A percentile compares a stretch with the other conserved stretches of the same genome.
Evolutionary conservation across 106 monocot species (phyloP).

Genomic region (Apostasia ramifera): DNA sequence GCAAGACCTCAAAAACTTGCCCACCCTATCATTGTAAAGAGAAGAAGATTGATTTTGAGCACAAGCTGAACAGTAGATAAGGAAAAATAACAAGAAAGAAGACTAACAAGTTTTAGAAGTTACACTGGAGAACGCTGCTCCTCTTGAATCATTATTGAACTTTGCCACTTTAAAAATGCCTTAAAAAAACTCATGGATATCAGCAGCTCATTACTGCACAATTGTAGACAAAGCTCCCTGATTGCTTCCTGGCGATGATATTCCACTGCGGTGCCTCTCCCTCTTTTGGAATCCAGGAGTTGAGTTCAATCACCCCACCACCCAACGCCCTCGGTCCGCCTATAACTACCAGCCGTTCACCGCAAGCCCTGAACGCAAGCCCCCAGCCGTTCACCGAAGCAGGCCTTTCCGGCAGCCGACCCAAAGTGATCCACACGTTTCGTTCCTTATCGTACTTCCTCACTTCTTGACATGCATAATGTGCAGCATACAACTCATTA

Average conservation of each 20-base stretch:
- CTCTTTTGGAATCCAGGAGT: conserved; percentile 74
- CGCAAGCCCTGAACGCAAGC: conserved; percentile 67
- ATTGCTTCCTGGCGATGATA: conserved; percentile 62
- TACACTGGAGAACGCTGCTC: no score
- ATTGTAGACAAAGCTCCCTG: conserved; percentile 86
- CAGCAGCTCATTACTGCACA: conserved; percentile 93
- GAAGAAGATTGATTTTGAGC: no score
- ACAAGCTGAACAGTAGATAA: no score
- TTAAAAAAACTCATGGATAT: conserved; percentile 22
- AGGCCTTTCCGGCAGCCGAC: conserved; percentile 60
- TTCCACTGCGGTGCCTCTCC: conserved; percentile 61
- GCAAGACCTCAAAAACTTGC: no score
- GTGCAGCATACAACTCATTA: conserved; percentile 71
- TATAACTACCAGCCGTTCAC: conserved; percentile 56
- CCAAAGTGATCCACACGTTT: conserved; percentile 57
- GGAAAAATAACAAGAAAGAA: no score
- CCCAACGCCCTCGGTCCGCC: conserved; percentile 52
- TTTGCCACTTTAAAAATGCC: neutral
- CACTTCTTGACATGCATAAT: conserved; percentile 54
- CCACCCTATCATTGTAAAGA: no score
- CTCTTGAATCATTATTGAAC: no score
- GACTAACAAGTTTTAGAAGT: no score
- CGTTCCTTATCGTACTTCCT: conserved; percentile 62
- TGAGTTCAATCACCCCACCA: conserved; percentile 74
- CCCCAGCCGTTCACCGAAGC: conserved; percentile 83